phyloP scores from a whole-genome alignment of 345 rosid species.

The Lepidium africanum region DNA sequence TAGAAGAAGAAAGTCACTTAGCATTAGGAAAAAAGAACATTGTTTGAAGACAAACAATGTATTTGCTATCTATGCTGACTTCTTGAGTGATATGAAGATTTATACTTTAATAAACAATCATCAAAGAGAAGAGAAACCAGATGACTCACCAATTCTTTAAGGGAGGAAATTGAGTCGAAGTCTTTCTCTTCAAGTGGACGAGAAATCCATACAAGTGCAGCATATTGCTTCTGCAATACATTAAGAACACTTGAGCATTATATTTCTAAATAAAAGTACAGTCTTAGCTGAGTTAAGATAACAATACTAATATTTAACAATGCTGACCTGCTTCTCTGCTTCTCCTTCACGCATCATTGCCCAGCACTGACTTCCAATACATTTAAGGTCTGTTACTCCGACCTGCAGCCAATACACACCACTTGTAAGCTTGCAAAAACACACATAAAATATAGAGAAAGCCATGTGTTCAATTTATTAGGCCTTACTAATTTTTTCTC shows the following conservation, averaged over 20 bases:
- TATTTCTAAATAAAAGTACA: not conserved
- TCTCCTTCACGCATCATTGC: constrained; percentile 94
- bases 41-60: not conserved
- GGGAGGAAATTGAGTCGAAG: constrained; percentile 39
- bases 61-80: not conserved
- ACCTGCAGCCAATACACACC: constrained; percentile 41
- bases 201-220: constrained; percentile 90
- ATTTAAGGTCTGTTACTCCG: constrained; percentile 57
- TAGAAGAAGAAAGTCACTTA: not conserved
- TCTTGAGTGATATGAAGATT: not conserved
- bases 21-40: not conserved
- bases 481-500: constrained; percentile 59
- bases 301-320: constrained; percentile 1
- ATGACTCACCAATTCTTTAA: constrained; percentile 57
- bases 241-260: not conserved
- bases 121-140: not conserved
- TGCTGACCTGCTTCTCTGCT: constrained; percentile 76
- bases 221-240: constrained; percentile 77
- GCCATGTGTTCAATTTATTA: not conserved
- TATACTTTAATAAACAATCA: not conserved
- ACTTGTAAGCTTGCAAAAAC: constrained; percentile 2
- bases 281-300: not conserved
- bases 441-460: not conserved
- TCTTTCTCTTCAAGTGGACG: constrained; percentile 77
- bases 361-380: constrained; percentile 73